phyloP scores from a whole-genome alignment of 2,329 filamentous ascomycete species.

The Nothomitra cinnamomea region DNA sequence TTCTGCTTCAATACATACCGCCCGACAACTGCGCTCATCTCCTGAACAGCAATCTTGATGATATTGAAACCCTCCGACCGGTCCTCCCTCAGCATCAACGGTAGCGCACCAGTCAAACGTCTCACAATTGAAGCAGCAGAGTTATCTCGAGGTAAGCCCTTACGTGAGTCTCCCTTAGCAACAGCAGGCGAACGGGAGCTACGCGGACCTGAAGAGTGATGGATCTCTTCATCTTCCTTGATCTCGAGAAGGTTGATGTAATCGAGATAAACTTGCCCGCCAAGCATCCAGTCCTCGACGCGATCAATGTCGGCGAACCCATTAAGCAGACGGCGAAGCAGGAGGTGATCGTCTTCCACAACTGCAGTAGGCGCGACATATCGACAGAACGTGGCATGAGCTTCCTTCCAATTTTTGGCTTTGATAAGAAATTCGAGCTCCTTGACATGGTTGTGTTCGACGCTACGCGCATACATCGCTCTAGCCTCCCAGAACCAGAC shows the following conservation, averaged over 20 bases:
- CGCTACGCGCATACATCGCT: slow-evolving; percentile 62
- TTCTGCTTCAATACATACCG: slow-evolving; percentile 41
- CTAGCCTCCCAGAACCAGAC: slow-evolving; percentile 79
- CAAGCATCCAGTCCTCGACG: slow-evolving; percentile 58
- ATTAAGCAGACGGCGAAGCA: slow-evolving; percentile 49
- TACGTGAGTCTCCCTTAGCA: not conserved
- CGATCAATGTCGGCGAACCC: slow-evolving; percentile 47
- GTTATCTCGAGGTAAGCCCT: slow-evolving; percentile 1
- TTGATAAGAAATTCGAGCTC: slow-evolving; percentile 70
- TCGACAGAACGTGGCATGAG: slow-evolving; percentile 66
- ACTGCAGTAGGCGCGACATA: slow-evolving; percentile 69
- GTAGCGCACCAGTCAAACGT: slow-evolving; percentile 21
- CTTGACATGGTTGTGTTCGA: slow-evolving; percentile 46
- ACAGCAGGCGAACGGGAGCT: not conserved
- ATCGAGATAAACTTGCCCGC: slow-evolving; percentile 63
- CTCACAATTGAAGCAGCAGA: slow-evolving; percentile 14
- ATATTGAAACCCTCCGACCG: slow-evolving; percentile 23
- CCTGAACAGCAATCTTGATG: slow-evolving; percentile 57
- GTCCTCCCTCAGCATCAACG: slow-evolving; percentile 20
- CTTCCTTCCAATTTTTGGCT: slow-evolving; percentile 59
- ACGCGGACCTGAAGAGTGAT: not conserved
- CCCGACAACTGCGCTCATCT: slow-evolving; percentile 63
- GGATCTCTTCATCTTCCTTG: not conserved
- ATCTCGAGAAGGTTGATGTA: slow-evolving; percentile 33
- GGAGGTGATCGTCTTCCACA: slow-evolving; percentile 63